Base-by-base conservation (phyloP, 192 early-diverging fungal genomes). In the Coemansia sp. region DNA sequence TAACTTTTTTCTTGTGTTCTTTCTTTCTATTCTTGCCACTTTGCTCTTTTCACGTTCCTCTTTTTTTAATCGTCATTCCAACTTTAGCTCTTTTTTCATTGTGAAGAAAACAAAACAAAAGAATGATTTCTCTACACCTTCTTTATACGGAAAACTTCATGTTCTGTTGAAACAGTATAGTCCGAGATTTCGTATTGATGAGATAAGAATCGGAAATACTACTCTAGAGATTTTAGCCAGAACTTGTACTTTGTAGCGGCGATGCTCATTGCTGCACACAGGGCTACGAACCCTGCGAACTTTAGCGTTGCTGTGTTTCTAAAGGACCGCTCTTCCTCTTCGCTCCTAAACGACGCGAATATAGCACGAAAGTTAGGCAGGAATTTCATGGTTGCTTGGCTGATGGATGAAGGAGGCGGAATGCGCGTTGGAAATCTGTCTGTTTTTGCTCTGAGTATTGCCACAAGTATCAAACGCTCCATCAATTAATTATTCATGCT, bases 281-380 rank as follows among this genome's bases (percentile, higher is more conserved):
- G 63, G 18, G 73, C 75, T 43, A 84, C 72, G 22, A 84, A 84
- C 3, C 78, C 77, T 9, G 74, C 72, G 56, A 84, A 74, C 19
- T 73, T 72, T 36, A 84, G 54, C n/a, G 77, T 69, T 16, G 83
- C 83, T 0, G 74, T 46, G 42, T 80, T 79, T 37, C 78, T 63
- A 36, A 67, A 80, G 32, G 72, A 74, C 51, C 83, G 71, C 47
- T 84, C 83, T 52, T 84, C 83, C 21, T 80, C 83, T 52, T 76
- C 78, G 21, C 74, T 80, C 9, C 83, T 68, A 43, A 84, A 84
- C 42, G 83, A 84, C 42, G 83, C 83, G 62, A 80, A 84, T 40
- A 84, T 84, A 11, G 83, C 77, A 21, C 83, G 77, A 63, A 84
- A 84, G 67, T 84, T 84, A n/a, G 83, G 83, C 49, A 84, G 54